phyloP scores from a whole-genome alignment of 305 asterid species.

The Solanum aculeatissimum region DNA sequence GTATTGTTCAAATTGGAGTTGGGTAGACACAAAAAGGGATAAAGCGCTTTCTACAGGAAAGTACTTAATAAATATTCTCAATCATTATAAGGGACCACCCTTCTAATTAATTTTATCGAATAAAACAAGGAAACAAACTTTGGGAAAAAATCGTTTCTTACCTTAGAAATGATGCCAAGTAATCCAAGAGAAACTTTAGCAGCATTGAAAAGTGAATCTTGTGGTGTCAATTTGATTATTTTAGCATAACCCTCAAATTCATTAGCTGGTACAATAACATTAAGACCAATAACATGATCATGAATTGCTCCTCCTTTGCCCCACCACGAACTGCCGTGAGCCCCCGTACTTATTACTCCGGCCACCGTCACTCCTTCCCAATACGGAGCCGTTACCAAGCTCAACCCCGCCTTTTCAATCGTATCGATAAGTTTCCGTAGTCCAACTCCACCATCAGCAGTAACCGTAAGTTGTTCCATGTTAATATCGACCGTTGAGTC shows the following conservation, averaged over 20 bases:
- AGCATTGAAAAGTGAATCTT: constrained; percentile 1
- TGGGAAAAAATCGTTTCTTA: background rate
- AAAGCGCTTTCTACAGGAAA: too few relatives aligned
- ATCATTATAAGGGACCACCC: too few relatives aligned
- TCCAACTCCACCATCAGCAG: constrained; percentile 26
- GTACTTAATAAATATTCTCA: too few relatives aligned
- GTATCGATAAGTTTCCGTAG: constrained; percentile 17
- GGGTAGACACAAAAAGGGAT: too few relatives aligned
- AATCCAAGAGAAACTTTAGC: constrained; percentile 7
- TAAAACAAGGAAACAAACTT: background rate
- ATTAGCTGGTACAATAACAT: background rate
- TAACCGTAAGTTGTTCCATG: constrained; percentile 12
- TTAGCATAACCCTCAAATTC: constrained; percentile 1
- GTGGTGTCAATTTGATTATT: background rate
- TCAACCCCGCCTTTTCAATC: constrained; percentile 5
- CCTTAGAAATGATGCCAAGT: constrained; percentile 12
- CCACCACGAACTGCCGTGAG: constrained; percentile 17
- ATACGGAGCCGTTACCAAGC: constrained; percentile 7
- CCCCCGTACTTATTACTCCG: constrained; percentile 5
- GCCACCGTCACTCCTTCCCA: constrained; percentile 12
- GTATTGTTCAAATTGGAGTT: too few relatives aligned
- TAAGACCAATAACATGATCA: constrained; percentile 1
- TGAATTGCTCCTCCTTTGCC: constrained; percentile 12
- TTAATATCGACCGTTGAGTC: constrained; percentile 24
- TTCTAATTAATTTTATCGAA: background rate